Base-by-base conservation (phyloP, 169 alveolate genomes). In the Eimeria brunetti region DNA sequence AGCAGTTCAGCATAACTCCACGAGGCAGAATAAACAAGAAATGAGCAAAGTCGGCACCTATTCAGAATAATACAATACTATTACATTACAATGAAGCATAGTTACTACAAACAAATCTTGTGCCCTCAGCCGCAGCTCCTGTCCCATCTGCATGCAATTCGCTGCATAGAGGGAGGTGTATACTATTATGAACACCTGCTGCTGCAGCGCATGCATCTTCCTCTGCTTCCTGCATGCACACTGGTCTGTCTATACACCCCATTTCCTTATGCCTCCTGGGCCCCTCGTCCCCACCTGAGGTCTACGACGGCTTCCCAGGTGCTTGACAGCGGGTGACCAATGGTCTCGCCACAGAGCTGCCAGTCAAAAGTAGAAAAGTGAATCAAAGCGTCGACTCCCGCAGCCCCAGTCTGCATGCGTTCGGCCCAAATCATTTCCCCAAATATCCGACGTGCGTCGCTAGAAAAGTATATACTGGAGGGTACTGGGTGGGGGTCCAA, bases 391-490 rank as follows among this genome's bases (percentile, higher is more conserved):
- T 90, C 95, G 1, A 36, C 62, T 75, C 95, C 83, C 11, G 67
- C 95, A 75, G 73, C 69, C 51, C 95, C 95, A 27, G 95, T 90
- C 27, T 90, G 95, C 67, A 90, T 90, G 46, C 95, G 95, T 22
- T 90, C 64, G 1, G 86, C 78, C 95, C 95, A 90, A n/a, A 56
- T 2, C 73, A 76, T 51, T 24, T 53, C 73, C 62, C 94, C 89
- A 67, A 58, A 60, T 6, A 41, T 62, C 33, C 49, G 3, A 24
- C 60, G 22, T 8, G 80, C 84, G 67, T 60, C 62, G 7, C 22
- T 33, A 8, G 58, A 22, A 18, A 51, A 56, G 33, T 83, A 56
- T 24, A 83, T 44, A 30, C 27, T 51, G 30, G 91, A 83, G 9
- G 91, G 88, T 14, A 49, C 36, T 16, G 88, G 64, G 60, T 33